These are phyloP conservation scores for Yamadazyma triangularis DNA, from an alignment of 1,139 yeast species.

Conservation along the genomic window DNA sequence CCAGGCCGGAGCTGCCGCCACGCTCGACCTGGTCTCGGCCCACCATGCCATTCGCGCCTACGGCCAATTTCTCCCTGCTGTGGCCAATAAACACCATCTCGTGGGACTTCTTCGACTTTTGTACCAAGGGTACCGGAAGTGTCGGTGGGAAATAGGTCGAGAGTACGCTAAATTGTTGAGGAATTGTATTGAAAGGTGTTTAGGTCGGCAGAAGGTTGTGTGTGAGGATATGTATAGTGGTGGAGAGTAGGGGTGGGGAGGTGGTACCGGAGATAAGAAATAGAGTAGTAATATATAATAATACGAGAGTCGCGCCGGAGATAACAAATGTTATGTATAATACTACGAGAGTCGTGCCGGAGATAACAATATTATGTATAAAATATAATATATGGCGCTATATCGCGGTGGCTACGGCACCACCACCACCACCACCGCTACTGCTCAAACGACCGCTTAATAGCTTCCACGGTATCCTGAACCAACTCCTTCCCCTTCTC, in stretches of 20 bases:
- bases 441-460: constrained; percentile 14
- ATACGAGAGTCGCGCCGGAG: too few relatives aligned
- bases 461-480: constrained; percentile 24
- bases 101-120: constrained; percentile 48
- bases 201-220: constrained; percentile 40
- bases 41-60: constrained; percentile 13
- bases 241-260: too few relatives aligned
- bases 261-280: too few relatives aligned
- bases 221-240: constrained; percentile 46
- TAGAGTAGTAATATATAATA: too few relatives aligned
- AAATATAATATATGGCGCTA: constrained; percentile 1
- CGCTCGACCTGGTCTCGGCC: constrained; percentile 6
- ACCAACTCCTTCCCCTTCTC: constrained; percentile 36
- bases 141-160: constrained; percentile 53
- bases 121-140: constrained; percentile 29
- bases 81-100: constrained; percentile 22
- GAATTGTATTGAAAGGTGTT: constrained; percentile 49
- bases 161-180: constrained; percentile 49
- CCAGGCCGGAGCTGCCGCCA: constrained; percentile 2
- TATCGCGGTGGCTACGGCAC: neutral
- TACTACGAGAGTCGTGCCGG: too few relatives aligned
- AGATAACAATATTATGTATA: too few relatives aligned
- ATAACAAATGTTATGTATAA: neutral
- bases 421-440: too few relatives aligned
- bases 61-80: constrained; percentile 12